Conservation (phyloP, 1,284 basidiomycete genomes). For the Fomitopsis pinicola region DNA sequence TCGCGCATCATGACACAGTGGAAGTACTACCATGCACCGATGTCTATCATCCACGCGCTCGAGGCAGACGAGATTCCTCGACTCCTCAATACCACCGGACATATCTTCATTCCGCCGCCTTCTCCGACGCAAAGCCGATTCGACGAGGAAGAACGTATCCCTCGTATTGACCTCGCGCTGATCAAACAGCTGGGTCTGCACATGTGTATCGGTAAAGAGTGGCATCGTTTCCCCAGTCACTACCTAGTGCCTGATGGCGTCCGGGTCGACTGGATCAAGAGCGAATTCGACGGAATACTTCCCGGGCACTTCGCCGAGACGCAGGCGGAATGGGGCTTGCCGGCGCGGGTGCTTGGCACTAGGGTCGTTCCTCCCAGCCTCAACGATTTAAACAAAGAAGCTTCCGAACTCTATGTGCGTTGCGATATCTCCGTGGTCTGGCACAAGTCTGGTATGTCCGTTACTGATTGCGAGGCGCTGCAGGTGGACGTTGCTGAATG, state of each 20-base stretch:
- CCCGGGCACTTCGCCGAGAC: slow-evolving; percentile 72
- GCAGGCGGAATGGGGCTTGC: slow-evolving; percentile 35
- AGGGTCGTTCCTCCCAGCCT: slow-evolving; percentile 59
- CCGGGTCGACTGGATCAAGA: slow-evolving; percentile 83
- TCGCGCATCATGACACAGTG: slow-evolving; percentile 80
- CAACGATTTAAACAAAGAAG: slow-evolving; percentile 89
- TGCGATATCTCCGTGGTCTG: slow-evolving; percentile 4
- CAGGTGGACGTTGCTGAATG: slow-evolving; percentile 74
- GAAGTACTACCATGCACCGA: slow-evolving; percentile 89
- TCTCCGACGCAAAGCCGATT: slow-evolving; percentile 22
- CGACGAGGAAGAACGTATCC: slow-evolving; percentile 44
- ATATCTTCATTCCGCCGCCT: slow-evolving; percentile 43
- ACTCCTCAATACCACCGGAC: slow-evolving; percentile 69
- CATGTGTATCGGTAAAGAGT: slow-evolving; percentile 93
- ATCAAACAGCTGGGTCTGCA: slow-evolving; percentile 70
- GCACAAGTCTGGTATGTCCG: not conserved
- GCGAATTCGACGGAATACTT: slow-evolving; percentile 85
- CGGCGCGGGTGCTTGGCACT: slow-evolving; percentile 63
- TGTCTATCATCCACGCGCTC: slow-evolving; percentile 71
- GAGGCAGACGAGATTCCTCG: slow-evolving; percentile 79
- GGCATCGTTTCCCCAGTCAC: slow-evolving; percentile 92
- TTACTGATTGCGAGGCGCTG: slow-evolving; percentile 4
- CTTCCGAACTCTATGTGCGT: slow-evolving; percentile 78
- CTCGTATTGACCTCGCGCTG: slow-evolving; percentile 66
- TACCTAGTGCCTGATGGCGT: slow-evolving; percentile 86